Evolutionary conservation across 305 asterid species (phyloP).

Genomic region (Fraxinus sp.): DNA sequence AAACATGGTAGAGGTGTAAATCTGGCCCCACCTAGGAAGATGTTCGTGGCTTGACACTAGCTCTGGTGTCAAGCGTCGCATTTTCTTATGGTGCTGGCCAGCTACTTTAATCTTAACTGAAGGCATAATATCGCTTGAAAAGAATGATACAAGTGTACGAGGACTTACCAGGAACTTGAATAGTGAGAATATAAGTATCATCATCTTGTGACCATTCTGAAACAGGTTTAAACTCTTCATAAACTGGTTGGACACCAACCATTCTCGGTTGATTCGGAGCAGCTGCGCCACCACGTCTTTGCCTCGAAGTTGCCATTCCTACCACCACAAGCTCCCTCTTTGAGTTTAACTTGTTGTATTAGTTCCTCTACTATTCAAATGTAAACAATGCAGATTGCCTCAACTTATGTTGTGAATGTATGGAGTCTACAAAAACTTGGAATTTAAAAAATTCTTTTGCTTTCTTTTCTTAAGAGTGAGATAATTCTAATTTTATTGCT

Average conservation of each 20-base stretch:
- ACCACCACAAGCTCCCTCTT: background rate
- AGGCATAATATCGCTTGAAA: background rate
- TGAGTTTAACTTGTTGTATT: background rate
- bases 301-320: conserved; percentile 46
- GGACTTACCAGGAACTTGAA: conserved; percentile 66
- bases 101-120: background rate
- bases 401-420: background rate
- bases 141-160: background rate
- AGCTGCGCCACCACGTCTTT: conserved; percentile 34
- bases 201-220: conserved; percentile 59
- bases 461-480: conserved; percentile 31
- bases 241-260: conserved; percentile 45
- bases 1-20: background rate
- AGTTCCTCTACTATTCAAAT: background rate
- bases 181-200: conserved; percentile 46
- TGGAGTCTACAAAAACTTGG: background rate
- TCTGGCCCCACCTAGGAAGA: background rate
- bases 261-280: conserved; percentile 18
- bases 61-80: background rate
- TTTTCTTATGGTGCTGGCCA: background rate
- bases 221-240: conserved; percentile 59
- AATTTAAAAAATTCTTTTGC: background rate
- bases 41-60: background rate
- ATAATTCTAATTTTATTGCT: conserved; percentile 51
- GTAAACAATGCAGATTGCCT: background rate